Conservation (phyloP, 805 yeast species). For the Yamadazyma insecticola region DNA sequence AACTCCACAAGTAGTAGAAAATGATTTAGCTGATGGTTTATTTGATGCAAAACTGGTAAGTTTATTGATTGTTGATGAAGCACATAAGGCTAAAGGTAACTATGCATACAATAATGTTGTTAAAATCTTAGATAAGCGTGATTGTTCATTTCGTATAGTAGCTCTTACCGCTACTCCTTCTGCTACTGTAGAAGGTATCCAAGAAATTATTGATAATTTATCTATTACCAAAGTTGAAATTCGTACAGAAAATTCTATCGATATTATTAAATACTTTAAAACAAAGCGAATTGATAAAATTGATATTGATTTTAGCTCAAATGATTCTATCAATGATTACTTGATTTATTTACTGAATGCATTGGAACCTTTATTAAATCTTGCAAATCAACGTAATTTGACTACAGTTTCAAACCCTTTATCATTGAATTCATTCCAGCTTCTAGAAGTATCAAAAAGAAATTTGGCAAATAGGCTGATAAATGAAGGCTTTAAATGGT, state of each 20-base stretch:
- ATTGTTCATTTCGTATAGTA: constrained; percentile 59
- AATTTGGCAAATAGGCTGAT: constrained; percentile 48
- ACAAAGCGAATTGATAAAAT: constrained; percentile 56
- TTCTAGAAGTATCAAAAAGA: constrained; percentile 64
- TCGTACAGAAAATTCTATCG: constrained; percentile 79
- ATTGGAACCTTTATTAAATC: constrained; percentile 57
- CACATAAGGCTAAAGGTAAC: constrained; percentile 88
- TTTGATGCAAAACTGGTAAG: constrained; percentile 72
- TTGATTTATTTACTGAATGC: constrained; percentile 49
- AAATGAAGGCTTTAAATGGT: constrained; percentile 73
- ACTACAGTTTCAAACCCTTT: constrained; percentile 58
- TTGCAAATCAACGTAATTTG: constrained; percentile 60
- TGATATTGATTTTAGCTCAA: constrained; percentile 38
- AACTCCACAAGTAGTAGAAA: constrained; percentile 94
- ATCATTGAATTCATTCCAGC: constrained; percentile 63
- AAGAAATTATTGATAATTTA: constrained; percentile 72
- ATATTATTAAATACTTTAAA: constrained; percentile 76
- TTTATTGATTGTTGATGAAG: constrained; percentile 87
- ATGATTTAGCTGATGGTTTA: constrained; percentile 73
- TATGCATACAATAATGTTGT: constrained; percentile 88
- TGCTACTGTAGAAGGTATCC: constrained; percentile 80
- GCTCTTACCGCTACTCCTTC: constrained; percentile 98
- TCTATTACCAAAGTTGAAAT: constrained; percentile 74
- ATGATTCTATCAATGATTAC: constrained; percentile 41
- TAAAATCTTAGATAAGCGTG: constrained; percentile 50